Evolutionary conservation across 495 filamentous ascomycete genomes (phyloP), one percentile per base, ranked within the genome.

Genomic region (Xylona heveae): DNA sequence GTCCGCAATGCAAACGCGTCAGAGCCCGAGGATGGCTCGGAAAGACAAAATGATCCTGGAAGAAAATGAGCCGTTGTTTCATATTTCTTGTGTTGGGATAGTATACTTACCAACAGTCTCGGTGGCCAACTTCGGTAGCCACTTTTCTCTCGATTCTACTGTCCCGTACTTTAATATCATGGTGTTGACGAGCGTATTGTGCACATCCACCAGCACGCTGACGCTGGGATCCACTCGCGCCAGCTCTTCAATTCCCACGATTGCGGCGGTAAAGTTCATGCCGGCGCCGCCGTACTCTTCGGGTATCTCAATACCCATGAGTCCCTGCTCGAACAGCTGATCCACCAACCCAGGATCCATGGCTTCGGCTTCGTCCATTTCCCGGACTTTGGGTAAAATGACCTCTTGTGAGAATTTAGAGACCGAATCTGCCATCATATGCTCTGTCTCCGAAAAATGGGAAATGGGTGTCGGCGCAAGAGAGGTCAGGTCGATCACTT

Each of bases 121-220:
- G 12, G 85, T 93, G 24, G 84, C 82, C 38, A 99, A 57, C 46
- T 66, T 65, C 4, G 88, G 85, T 38, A 99, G 59, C 66, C 75
- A 95, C 43, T 75, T 79, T 46, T 72, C 71, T 61, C 83, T 79
- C 34, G 73, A 45, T 41, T 73, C 63, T 24, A 63, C 59, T 39
- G 69, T 76, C 17, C 73, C 90, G 53, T 78, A 92, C 44, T 80
- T 90, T 43, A 93, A 43, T 35, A 99, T 65, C 16, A 78, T 77
- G 8, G 85, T 95, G 58, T 94, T 95, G 51, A 92, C 83, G 19
- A 99, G 59, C 6, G 88, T 99, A 54, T 99, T 99, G 62, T 99
- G 90, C 18, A 94, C 84, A 50, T 94, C 84, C 10, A 75, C 73
- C 63, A 94, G 55, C 35, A 94, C 84, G 48, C 78, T 83, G 25